Percentiles rank a stretch among this genome's conserved stretches.
Evolutionary conservation across 495 filamentous ascomycete genomes (phyloP).

Genomic region (Sporormia fimetaria): DNA sequence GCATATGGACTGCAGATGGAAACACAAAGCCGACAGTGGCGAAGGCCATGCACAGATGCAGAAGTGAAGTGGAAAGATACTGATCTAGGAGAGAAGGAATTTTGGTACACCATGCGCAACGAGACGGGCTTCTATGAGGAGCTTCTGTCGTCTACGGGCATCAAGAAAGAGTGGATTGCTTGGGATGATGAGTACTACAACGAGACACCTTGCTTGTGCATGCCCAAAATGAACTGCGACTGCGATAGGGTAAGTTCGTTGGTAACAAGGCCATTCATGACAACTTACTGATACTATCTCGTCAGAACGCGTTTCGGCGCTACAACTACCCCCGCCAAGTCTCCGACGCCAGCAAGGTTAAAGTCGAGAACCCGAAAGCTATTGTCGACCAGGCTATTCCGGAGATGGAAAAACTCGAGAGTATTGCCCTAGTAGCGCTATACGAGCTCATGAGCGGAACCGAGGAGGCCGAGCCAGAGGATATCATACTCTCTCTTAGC

Average conservation of each 20-base stretch:
- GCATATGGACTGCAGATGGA: too few species aligned
- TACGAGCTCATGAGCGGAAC: background rate
- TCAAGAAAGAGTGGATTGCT: constrained; percentile 4
- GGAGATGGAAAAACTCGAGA: background rate
- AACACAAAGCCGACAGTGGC: too few species aligned
- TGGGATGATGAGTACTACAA: background rate
- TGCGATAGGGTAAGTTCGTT: too few species aligned
- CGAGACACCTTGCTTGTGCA: background rate
- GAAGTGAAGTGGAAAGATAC: background rate
- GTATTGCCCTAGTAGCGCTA: background rate
- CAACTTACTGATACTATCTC: too few species aligned
- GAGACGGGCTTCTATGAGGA: constrained; percentile 3
- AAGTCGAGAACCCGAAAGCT: background rate
- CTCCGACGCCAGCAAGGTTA: background rate
- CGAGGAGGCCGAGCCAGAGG: background rate
- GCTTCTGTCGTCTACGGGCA: background rate
- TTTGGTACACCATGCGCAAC: background rate
- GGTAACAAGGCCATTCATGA: too few species aligned
- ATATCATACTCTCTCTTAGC: background rate
- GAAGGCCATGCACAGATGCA: too few species aligned
- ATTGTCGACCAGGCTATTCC: background rate
- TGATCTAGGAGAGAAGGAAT: background rate
- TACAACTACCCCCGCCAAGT: background rate
- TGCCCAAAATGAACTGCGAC: background rate
- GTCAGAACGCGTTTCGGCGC: background rate